A percentile compares a stretch with the other conserved stretches of the same genome.
Evolutionary conservation across 2,329 filamentous ascomycete genomes (phyloP).

Genomic region (Fusarium coffeatum): DNA sequence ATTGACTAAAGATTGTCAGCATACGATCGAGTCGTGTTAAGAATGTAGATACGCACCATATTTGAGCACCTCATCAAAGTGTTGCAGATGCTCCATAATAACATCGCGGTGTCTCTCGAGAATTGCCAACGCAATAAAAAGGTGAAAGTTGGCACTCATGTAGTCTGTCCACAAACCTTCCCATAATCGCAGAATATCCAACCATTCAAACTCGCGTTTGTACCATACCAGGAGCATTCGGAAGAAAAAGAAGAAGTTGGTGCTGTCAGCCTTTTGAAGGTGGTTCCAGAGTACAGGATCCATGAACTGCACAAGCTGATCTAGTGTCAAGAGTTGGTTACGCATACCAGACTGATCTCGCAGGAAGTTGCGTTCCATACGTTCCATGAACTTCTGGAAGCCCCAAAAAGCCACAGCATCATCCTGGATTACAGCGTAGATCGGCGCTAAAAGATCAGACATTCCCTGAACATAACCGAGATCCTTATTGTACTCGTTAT

Average conservation of each 20-base stretch:
- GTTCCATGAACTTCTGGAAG: slow-evolving; percentile 95
- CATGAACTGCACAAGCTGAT: slow-evolving; percentile 96
- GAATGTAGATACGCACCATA: slow-evolving; percentile 72
- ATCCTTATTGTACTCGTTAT: slow-evolving; percentile 97
- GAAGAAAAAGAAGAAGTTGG: slow-evolving; percentile 99
- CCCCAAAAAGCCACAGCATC: slow-evolving; percentile 97
- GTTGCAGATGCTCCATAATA: slow-evolving; percentile 92
- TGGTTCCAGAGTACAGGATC: slow-evolving; percentile 94
- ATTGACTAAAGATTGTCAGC: slow-evolving; percentile 73
- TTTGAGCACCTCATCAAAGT: slow-evolving; percentile 97
- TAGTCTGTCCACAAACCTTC: slow-evolving; percentile 96
- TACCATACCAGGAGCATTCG: slow-evolving; percentile 99
- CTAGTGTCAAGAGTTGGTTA: slow-evolving; percentile 86
- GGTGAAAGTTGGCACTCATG: slow-evolving; percentile 87
- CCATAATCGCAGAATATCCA: slow-evolving; percentile 88
- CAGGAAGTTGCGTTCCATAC: slow-evolving; percentile 97
- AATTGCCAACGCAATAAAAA: slow-evolving; percentile 94
- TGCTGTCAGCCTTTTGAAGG: slow-evolving; percentile 89
- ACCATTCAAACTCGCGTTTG: slow-evolving; percentile 95
- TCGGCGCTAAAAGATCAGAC: slow-evolving; percentile 94
- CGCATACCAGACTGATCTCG: slow-evolving; percentile 97
- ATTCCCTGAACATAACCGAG: slow-evolving; percentile 98
- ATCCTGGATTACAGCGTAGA: slow-evolving; percentile 97
- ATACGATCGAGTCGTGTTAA: neutral
- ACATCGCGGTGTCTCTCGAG: slow-evolving; percentile 96